Evolutionary conservation across 352 stramenopile genomes (phyloP).

Genomic region (Globisporangium megalacanthum): DNA sequence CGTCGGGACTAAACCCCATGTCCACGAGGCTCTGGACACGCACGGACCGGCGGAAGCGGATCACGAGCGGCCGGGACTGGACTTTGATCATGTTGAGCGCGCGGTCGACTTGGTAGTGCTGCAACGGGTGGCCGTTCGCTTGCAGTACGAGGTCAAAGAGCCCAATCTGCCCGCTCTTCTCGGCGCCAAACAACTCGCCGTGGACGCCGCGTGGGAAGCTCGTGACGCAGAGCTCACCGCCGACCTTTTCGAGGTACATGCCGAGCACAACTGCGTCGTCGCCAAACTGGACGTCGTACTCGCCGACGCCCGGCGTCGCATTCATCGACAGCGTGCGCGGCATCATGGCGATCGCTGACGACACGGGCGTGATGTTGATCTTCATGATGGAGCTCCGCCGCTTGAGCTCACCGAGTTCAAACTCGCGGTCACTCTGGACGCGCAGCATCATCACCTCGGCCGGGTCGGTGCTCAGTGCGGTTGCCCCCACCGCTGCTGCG

Average conservation of each 20-base stretch:
- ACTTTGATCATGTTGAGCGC: slow-evolving; percentile 84
- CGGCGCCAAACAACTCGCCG: slow-evolving; percentile 66
- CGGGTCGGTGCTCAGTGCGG: slow-evolving; percentile 2
- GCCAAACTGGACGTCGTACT: slow-evolving; percentile 79
- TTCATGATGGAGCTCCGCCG: slow-evolving; percentile 47
- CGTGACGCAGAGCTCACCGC: slow-evolving; percentile 67
- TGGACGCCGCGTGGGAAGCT: slow-evolving; percentile 63
- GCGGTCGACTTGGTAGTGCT: slow-evolving; percentile 79
- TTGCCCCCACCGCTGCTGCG: not conserved
- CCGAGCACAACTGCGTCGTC: slow-evolving; percentile 64
- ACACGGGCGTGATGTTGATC: slow-evolving; percentile 71
- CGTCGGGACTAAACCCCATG: slow-evolving; percentile 62
- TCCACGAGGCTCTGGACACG: slow-evolving; percentile 63
- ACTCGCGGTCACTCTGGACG: slow-evolving; percentile 42
- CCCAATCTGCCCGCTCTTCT: slow-evolving; percentile 67
- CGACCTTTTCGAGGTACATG: slow-evolving; percentile 79
- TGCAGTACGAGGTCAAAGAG: slow-evolving; percentile 71
- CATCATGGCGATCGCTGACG: slow-evolving; percentile 71
- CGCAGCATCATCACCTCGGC: slow-evolving; percentile 25
- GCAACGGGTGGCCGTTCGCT: slow-evolving; percentile 73
- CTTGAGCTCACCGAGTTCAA: slow-evolving; percentile 47
- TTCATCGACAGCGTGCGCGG: slow-evolving; percentile 76
- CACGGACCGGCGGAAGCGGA: slow-evolving; percentile 66
- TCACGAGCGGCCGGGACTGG: slow-evolving; percentile 66
- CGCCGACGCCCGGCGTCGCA: slow-evolving; percentile 30